A percentile compares a stretch with the other conserved stretches of the same genome.
phyloP scores from a whole-genome alignment of 2,329 filamentous ascomycete species.

The Pseudogymnoascus sp. region DNA sequence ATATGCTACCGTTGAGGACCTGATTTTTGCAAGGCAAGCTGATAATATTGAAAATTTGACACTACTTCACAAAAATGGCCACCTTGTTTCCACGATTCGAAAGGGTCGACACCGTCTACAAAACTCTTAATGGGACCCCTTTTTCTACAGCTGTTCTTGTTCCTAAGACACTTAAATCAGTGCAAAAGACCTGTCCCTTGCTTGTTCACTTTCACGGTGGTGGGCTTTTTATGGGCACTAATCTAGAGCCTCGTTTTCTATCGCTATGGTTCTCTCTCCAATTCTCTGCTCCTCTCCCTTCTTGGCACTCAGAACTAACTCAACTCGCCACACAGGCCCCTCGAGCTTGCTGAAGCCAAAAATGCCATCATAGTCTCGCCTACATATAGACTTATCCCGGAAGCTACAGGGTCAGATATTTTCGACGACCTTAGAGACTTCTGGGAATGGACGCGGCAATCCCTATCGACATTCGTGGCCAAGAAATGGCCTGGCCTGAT shows the following conservation, averaged over 20 bases:
- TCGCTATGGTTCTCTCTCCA: constrained; percentile 18
- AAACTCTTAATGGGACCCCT: neutral
- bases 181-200: neutral
- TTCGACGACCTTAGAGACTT: constrained; percentile 39
- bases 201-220: neutral
- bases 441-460: constrained; percentile 35
- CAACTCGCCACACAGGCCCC: neutral
- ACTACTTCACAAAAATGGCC: neutral
- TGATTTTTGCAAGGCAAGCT: neutral
- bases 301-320: constrained; percentile 21
- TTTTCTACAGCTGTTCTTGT: neutral
- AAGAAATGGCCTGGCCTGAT: neutral
- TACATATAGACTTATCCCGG: constrained; percentile 43
- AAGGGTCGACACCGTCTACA: neutral
- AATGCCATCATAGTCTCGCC: constrained; percentile 37
- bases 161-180: neutral
- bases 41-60: neutral
- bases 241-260: neutral
- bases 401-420: constrained; percentile 37
- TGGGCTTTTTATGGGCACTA: neutral
- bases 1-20: neutral
- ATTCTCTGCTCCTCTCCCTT: constrained; percentile 32
- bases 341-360: neutral
- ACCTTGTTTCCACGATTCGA: neutral
- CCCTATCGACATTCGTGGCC: neutral